Evolutionary conservation across 2,329 filamentous ascomycete genomes (phyloP), one percentile per base, ranked within the genome.

Genomic region (Tolypocladium tropicale): DNA sequence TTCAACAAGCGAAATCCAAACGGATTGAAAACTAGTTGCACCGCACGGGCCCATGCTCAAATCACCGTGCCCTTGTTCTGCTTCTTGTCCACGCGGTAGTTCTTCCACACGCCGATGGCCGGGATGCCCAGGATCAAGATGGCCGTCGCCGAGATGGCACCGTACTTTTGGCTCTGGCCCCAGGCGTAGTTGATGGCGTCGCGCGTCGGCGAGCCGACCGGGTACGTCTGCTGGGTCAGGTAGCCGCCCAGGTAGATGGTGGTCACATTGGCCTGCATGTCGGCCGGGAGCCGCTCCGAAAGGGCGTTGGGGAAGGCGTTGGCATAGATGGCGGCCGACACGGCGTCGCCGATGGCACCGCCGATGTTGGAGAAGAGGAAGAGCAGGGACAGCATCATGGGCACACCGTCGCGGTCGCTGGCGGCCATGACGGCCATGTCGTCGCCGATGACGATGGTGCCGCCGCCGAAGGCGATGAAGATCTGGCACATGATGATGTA

Each of bases 281-380:
- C 63, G 5, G 71, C 60, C 21, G 81, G 81, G 0, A 85, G 72
- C 59, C 81, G 77, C 36, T 67, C 59, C 30, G 64, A 64, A 6
- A 85, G 72, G 33, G 76, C 78, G 25, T 66, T 65, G 0, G 78
- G 78, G 61, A 87, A 78, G 7, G 78, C 73, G 57, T 76, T 74
- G 1, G 78, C 80, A 83, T 83, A 87, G 56, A 87, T 79, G 0
- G 82, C 80, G 1, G 77, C 78, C 1, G 83, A 78, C 54, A 86
- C 75, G 5, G 82, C 78, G 1, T 74, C 72, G 3, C 82, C 82
- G 18, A 84, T 73, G 4, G 81, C 80, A 25, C 79, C 79, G 46
- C 82, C 83, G 55, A 86, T 75, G 53, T 76, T 76, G 52, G 79
- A 75, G 36, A 80, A 79, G 28, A 85, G 77, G 16, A 77, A 72